Evolutionary conservation across 2,329 filamentous ascomycete species (phyloP).

Genomic region (Penicillium expansum): DNA sequence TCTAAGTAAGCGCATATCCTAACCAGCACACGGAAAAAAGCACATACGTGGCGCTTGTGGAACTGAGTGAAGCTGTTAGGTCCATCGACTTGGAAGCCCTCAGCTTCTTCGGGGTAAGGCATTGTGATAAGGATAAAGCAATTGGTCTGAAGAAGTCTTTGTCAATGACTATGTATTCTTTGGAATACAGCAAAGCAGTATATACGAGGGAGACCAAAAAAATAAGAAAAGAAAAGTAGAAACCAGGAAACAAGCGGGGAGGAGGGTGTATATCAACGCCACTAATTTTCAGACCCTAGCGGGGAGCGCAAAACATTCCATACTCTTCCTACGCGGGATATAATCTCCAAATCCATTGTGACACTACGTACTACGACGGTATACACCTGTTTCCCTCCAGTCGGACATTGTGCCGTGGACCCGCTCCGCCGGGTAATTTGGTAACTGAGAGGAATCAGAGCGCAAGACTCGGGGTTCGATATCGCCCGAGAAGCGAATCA

Average conservation of each 20-base stretch:
- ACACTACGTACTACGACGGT: not conserved
- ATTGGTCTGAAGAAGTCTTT: constrained; percentile 5
- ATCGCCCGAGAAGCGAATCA: constrained; percentile 7
- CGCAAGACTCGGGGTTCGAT: not conserved
- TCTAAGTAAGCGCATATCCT: not conserved
- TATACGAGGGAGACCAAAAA: not conserved
- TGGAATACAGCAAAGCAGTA: not conserved
- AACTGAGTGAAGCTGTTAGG: constrained; percentile 64
- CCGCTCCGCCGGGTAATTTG: constrained; percentile 1
- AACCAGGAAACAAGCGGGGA: not conserved
- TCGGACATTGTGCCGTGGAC: constrained; percentile 8
- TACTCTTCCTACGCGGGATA: not conserved
- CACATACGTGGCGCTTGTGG: constrained; percentile 54
- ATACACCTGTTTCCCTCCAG: not conserved
- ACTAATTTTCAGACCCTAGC: not conserved
- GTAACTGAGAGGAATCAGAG: constrained; percentile 1
- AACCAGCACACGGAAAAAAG: not conserved
- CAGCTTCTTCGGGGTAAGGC: constrained; percentile 47
- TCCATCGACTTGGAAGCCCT: constrained; percentile 55
- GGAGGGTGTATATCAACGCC: constrained; percentile 12
- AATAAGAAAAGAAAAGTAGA: not conserved
- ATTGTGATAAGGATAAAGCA: constrained; percentile 29
- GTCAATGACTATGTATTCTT: not conserved
- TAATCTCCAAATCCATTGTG: not conserved
- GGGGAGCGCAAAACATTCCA: not conserved